Conservation (phyloP, 2,329 filamentous ascomycete genomes). For the Hypoxylon sp. region DNA sequence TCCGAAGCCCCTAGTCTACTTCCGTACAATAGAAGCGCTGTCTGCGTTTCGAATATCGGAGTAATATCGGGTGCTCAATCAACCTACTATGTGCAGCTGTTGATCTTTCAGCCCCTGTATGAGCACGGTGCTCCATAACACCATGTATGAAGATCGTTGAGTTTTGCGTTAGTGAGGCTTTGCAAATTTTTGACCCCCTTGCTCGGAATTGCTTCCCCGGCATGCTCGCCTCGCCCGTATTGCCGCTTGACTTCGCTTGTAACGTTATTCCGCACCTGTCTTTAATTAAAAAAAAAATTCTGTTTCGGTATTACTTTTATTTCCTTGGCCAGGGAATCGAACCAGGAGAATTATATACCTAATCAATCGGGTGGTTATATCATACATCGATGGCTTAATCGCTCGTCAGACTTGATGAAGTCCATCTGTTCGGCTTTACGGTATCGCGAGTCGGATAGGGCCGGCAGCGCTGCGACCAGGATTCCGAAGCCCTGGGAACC, state of each 20-base stretch:
- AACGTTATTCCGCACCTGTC: slow-evolving; percentile 4
- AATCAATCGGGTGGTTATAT: not conserved
- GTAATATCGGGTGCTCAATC: slow-evolving; percentile 15
- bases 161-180: slow-evolving; percentile 19
- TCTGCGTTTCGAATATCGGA: slow-evolving; percentile 32
- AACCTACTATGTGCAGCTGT: slow-evolving; percentile 6
- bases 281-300: slow-evolving; percentile 7
- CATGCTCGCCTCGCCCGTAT: slow-evolving; percentile 10
- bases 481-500: not conserved
- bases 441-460: not conserved
- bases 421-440: not conserved
- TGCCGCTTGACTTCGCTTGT: slow-evolving; percentile 19
- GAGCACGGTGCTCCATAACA: not conserved
- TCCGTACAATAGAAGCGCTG: slow-evolving; percentile 19
- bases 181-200: slow-evolving; percentile 22
- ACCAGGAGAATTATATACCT: not conserved
- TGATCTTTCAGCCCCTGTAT: slow-evolving; percentile 8
- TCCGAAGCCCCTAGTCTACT: slow-evolving; percentile 26
- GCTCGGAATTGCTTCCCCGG: slow-evolving; percentile 34
- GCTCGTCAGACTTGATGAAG: not conserved
- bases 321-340: not conserved
- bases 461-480: slow-evolving; percentile 1
- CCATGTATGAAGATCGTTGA: slow-evolving; percentile 22
- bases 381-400: not conserved
- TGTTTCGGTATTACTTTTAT: not conserved